phyloP scores from a whole-genome alignment of 116 monocot species.

The Dioscorea cayenensis region DNA sequence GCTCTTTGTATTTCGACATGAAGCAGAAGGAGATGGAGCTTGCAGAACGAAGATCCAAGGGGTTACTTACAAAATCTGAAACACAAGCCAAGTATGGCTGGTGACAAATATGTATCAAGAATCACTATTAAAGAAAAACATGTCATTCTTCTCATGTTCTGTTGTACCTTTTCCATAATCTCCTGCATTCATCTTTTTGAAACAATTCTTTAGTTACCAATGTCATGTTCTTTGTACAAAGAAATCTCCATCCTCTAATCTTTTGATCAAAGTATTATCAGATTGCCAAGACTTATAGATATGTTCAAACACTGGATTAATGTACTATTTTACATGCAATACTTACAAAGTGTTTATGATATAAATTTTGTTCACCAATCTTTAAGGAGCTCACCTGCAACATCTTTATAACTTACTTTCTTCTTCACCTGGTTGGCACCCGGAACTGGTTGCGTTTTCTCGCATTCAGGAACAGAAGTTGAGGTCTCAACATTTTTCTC shows the following conservation, averaged over 20 bases:
- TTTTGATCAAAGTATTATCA: no score
- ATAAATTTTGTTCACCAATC: conserved; percentile 38
- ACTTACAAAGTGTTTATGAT: no score
- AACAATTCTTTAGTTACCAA: no score
- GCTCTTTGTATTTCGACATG: conserved; percentile 70
- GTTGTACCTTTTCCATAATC: no score
- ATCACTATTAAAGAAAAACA: no score
- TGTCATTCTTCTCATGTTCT: no score
- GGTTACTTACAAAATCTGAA: conserved; percentile 76
- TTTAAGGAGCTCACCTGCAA: conserved; percentile 67
- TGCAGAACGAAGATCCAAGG: conserved; percentile 56
- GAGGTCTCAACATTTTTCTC: conserved; percentile 31
- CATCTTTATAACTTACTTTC: conserved; percentile 94
- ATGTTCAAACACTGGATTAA: no score
- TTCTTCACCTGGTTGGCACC: conserved; percentile 35
- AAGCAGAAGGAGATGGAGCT: conserved; percentile 86
- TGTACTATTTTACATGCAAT: no score
- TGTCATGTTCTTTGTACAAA: no score
- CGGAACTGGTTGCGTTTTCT: conserved; percentile 16
- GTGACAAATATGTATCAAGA: conserved; percentile 20
- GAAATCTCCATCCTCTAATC: no score
- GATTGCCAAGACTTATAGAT: no score
- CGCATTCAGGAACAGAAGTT: background rate
- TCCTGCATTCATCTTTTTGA: no score
- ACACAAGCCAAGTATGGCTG: conserved; percentile 97